These are phyloP conservation scores for Yamadazyma triangularis DNA, from an alignment of 1,139 yeast genomes.

Conservation along the genomic window DNA sequence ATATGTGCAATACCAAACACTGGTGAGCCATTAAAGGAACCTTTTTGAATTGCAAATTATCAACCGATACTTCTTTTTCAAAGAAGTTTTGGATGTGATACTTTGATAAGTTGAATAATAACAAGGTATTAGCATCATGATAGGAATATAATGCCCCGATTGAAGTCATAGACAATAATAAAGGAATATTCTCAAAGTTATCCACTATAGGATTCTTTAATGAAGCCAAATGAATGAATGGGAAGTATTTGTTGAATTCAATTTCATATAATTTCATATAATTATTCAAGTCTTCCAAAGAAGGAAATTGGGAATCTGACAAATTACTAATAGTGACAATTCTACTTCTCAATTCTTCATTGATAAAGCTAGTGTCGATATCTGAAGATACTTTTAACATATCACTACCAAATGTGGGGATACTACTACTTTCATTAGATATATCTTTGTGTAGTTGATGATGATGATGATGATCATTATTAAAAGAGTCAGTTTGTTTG, in stretches of 20 bases:
- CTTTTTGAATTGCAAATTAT: constrained; percentile 48
- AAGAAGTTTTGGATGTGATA: constrained; percentile 72
- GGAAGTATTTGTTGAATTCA: constrained; percentile 77
- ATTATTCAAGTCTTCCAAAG: constrained; percentile 66
- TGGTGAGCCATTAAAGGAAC: constrained; percentile 91
- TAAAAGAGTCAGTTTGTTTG: too few species aligned
- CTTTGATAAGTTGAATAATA: constrained; percentile 74
- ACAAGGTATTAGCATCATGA: constrained; percentile 72
- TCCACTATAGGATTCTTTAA: constrained; percentile 51
- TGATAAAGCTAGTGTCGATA: too few species aligned
- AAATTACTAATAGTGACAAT: constrained; percentile 52
- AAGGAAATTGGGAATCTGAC: constrained; percentile 58
- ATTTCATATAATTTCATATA: constrained; percentile 67
- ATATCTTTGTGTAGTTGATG: too few species aligned
- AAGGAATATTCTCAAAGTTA: constrained; percentile 63
- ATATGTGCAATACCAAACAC: constrained; percentile 73
- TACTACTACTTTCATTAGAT: too few species aligned
- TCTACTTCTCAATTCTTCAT: constrained; percentile 48
- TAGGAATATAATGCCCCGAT: constrained; percentile 85
- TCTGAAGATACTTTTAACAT: too few species aligned
- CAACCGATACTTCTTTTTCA: constrained; percentile 51
- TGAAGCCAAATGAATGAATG: constrained; percentile 76
- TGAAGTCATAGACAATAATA: constrained; percentile 78
- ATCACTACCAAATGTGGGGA: too few species aligned
- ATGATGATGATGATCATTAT: too few species aligned